These are phyloP conservation scores for Verruconis gallopava DNA, from an alignment of 2,329 filamentous ascomycete species.

Conservation along the genomic window DNA sequence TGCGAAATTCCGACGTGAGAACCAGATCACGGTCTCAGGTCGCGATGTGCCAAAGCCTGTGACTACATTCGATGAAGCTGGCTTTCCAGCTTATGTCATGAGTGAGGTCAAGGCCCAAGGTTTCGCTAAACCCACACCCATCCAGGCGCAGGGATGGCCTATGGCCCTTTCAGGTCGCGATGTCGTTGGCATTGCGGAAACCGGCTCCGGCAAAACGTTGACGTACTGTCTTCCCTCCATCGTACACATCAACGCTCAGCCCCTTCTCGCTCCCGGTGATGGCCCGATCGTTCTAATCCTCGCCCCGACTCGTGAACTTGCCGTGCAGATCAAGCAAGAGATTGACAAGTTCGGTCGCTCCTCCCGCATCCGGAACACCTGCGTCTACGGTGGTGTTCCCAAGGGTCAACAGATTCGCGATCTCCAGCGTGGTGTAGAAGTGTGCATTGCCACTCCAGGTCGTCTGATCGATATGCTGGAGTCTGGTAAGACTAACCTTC, in stretches of 20 bases:
- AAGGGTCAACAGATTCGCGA: slow-evolving; percentile 96
- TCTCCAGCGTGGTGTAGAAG: slow-evolving; percentile 86
- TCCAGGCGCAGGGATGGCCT: slow-evolving; percentile 97
- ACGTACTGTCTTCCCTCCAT: slow-evolving; percentile 97
- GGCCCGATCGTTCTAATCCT: slow-evolving; percentile 94
- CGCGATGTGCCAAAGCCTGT: slow-evolving; percentile 80
- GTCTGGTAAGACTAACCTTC: slow-evolving; percentile 93
- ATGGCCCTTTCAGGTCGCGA: slow-evolving; percentile 98
- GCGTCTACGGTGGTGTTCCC: slow-evolving; percentile 96
- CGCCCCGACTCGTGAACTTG: slow-evolving; percentile 91
- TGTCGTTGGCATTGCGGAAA: slow-evolving; percentile 98
- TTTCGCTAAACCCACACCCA: slow-evolving; percentile 83
- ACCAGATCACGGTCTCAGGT: slow-evolving; percentile 74
- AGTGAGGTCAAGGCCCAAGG: slow-evolving; percentile 97
- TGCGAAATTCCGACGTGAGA: slow-evolving; percentile 72
- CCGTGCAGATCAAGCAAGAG: slow-evolving; percentile 96
- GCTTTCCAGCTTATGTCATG: slow-evolving; percentile 94
- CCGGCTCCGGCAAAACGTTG: slow-evolving; percentile 96
- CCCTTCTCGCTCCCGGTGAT: slow-evolving; percentile 85
- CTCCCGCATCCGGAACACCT: slow-evolving; percentile 95
- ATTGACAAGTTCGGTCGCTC: slow-evolving; percentile 98
- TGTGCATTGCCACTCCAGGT: slow-evolving; percentile 95
- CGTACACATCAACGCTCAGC: slow-evolving; percentile 98
- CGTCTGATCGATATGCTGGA: slow-evolving; percentile 98
- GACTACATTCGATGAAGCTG: slow-evolving; percentile 93